Evolutionary conservation across 2,329 filamentous ascomycete species (phyloP), one percentile per base, ranked within the genome.

Genomic region (Boeremia lycopersici): DNA sequence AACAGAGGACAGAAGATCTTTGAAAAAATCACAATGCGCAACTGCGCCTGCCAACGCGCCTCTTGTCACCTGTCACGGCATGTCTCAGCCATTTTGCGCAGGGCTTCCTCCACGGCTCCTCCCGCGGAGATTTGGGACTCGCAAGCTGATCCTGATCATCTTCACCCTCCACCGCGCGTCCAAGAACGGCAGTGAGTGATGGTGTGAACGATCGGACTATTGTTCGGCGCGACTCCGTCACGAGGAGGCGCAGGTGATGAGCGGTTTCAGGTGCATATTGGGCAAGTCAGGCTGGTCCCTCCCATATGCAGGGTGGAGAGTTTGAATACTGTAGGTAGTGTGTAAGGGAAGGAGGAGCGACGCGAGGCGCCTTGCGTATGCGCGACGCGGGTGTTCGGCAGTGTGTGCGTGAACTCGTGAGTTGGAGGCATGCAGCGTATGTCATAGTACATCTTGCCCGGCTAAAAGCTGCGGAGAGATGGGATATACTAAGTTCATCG

Each of bases 51-150:
- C 8, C 10, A 31, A n/a, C 9, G 8, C 3, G 2, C 6, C 25
- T 9, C 17, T 15, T 30, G 15, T 55, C 46, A 55, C 46, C 41
- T 46, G 52, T 50, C 25, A 38, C 15, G 29, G 11, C 6, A 26
- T 46, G 41, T 55, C 35, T 55, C 52, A 55, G 52, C 52, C 46
- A 30, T 39, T 17, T 17, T 17, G 26, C 41, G 36, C 46, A 55
- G 46, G 46, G 36, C 46, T 39, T 31, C 13, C 41, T 35, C 30
- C 35, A 36, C 46, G 52, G 52, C 29, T 28, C 35, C 30, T 55
- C 52, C 52, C 52, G 52, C 36, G 31, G 41, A 46, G 23, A 5
- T 11, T 23, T 29, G 11, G 12, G 31, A 40, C n/a, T 13, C 6
- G 13, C 35, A 41, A 38, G 36, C 19, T 38, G 41, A 49, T 49